These are phyloP conservation scores for Obelidium mucronatum DNA, from an alignment of 192 early-diverging fungal species.

Conservation along the genomic window DNA sequence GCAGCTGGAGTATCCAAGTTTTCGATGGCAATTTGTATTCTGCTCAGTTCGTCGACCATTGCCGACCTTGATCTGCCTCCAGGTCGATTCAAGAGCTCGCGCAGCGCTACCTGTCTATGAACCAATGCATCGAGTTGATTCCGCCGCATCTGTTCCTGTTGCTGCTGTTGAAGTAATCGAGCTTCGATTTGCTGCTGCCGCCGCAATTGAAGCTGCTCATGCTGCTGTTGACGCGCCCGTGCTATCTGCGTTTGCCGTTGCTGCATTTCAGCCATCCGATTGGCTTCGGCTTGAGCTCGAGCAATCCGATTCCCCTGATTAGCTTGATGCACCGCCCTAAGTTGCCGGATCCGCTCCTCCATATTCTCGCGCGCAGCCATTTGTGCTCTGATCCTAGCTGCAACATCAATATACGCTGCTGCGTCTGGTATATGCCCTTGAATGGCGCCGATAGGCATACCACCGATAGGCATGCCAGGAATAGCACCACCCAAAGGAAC, in stretches of 20 bases:
- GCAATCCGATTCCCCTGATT: too few relatives aligned
- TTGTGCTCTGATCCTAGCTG: too few relatives aligned
- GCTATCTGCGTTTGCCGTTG: background rate
- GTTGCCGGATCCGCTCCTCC: too few relatives aligned
- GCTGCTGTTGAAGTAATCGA: background rate
- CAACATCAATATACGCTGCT: too few relatives aligned
- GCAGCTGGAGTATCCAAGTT: background rate
- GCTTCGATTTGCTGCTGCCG: background rate
- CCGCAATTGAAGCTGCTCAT: background rate
- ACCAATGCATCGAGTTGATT: background rate
- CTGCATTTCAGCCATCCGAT: background rate
- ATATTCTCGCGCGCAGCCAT: background rate
- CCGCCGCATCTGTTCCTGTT: background rate
- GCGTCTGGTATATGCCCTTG: too few relatives aligned
- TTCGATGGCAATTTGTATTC: background rate
- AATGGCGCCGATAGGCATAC: too few relatives aligned
- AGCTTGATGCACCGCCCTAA: too few relatives aligned
- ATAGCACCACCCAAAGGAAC: too few relatives aligned
- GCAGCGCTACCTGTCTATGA: background rate
- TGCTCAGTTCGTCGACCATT: background rate
- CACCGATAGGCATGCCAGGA: too few relatives aligned
- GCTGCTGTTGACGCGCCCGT: background rate
- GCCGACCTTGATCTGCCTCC: background rate
- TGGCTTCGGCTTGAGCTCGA: too few relatives aligned
- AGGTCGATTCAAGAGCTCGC: background rate